A percentile compares a stretch with the other conserved stretches of the same genome.
These are phyloP conservation scores for Colletotrichum lindemuthianum DNA, from an alignment of 2,329 filamentous ascomycete species.

Conservation along the genomic window DNA sequence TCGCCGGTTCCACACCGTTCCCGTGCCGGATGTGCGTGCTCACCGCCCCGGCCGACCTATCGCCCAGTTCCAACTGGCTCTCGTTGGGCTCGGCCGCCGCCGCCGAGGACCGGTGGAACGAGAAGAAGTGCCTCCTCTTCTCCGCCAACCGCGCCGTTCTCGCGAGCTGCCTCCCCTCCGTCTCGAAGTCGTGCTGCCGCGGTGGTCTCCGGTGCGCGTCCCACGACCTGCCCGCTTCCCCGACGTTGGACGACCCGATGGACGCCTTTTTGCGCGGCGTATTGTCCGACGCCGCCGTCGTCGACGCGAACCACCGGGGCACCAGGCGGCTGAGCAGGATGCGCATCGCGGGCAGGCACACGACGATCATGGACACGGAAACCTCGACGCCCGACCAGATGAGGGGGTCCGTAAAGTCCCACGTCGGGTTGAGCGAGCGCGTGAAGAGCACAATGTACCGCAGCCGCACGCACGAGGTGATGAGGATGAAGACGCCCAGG, in stretches of 20 bases:
- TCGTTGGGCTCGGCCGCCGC: slow-evolving; percentile 34
- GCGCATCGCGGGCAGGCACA: slow-evolving; percentile 52
- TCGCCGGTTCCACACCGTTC: neutral
- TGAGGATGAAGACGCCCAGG: slow-evolving; percentile 48
- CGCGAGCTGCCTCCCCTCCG: slow-evolving; percentile 12
- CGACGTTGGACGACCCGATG: slow-evolving; percentile 1
- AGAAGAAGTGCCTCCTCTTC: slow-evolving; percentile 22
- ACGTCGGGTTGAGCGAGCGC: slow-evolving; percentile 50
- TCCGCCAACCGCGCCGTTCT: slow-evolving; percentile 7
- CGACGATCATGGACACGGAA: slow-evolving; percentile 53
- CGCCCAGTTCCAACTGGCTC: slow-evolving; percentile 44
- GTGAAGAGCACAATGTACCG: slow-evolving; percentile 47
- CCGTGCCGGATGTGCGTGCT: slow-evolving; percentile 42
- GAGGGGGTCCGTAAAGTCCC: slow-evolving; percentile 53
- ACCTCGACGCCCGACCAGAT: slow-evolving; percentile 57
- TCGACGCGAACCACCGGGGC: slow-evolving; percentile 22
- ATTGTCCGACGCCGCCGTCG: slow-evolving; percentile 4
- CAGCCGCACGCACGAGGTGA: slow-evolving; percentile 49
- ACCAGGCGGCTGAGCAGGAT: slow-evolving; percentile 39
- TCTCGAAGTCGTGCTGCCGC: slow-evolving; percentile 14
- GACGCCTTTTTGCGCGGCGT: slow-evolving; percentile 12
- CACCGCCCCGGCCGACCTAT: slow-evolving; percentile 44
- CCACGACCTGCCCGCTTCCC: neutral
- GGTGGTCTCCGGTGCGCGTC: neutral
- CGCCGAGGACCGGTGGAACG: neutral